Conservation (phyloP, 2,329 filamentous ascomycete genomes). For the Penicillium polonicum region DNA sequence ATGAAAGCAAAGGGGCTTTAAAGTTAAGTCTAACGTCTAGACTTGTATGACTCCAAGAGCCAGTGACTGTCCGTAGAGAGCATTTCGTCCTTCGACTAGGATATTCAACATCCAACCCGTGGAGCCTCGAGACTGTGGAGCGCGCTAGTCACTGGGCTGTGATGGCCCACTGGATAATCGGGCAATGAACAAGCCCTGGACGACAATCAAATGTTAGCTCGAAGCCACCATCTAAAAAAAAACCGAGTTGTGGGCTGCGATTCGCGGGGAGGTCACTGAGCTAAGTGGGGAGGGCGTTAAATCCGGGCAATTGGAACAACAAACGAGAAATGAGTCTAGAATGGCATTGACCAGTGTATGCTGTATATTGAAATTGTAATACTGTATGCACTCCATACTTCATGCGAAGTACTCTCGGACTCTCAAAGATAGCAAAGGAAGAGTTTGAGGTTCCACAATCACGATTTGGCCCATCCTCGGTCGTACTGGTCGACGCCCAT, state of each 20-base stretch:
- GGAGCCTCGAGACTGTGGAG: slow-evolving; percentile 6
- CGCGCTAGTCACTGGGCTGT: slow-evolving; percentile 14
- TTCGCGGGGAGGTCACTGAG: slow-evolving; percentile 12
- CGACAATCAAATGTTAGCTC: slow-evolving; percentile 4
- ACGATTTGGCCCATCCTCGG: slow-evolving; percentile 20
- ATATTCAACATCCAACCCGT: neutral
- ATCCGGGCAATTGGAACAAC: slow-evolving; percentile 12
- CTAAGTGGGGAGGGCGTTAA: slow-evolving; percentile 22
- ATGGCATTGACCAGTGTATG: neutral
- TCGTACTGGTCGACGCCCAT: slow-evolving; percentile 14
- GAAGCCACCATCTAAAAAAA: slow-evolving; percentile 17
- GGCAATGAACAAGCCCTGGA: slow-evolving; percentile 16
- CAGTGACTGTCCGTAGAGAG: neutral
- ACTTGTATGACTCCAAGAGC: neutral
- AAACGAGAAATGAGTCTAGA: neutral
- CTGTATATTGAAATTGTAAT: neutral
- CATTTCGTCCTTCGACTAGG: neutral
- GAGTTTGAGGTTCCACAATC: slow-evolving; percentile 8
- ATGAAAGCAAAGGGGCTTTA: neutral
- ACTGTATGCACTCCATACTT: neutral
- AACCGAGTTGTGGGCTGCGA: neutral
- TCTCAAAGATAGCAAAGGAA: neutral
- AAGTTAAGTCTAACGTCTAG: neutral
- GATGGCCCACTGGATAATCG: slow-evolving; percentile 15
- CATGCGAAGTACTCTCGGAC: neutral